Base-by-base conservation (phyloP, 345 rosid genomes). In the Eucalyptus brandiana region DNA sequence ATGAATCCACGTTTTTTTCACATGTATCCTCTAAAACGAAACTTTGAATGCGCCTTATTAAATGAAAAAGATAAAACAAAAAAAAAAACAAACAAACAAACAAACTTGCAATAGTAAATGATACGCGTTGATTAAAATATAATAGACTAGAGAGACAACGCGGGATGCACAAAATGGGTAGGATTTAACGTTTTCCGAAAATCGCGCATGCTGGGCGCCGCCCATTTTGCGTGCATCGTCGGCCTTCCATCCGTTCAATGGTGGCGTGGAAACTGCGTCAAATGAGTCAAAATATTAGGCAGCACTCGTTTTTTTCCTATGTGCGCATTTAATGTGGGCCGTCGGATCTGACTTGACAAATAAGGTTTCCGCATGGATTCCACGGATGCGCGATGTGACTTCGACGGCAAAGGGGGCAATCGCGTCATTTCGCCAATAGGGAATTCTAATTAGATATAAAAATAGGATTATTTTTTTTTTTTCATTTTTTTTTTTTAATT, bases 401-500 rank as follows among this genome's bases (percentile, higher is more conserved):
- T 11, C 16, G 9, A 76, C 12, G 83, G 3, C 81, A 19, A 37
- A 7, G 12, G 23, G 81, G 81, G 14, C 45, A 72, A 19, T 37
- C 12, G 23, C 6, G 81, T 72, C 81, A 72, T 72, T 72, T 9
- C 24, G 28, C 4, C 0, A 8, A 0, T 72, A 1, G 5, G 8
- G 76, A 4, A 15, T n/a, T 4, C 15, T 65, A n/a, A 15, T n/a
- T 65, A 65, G 19, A n/a, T 15, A 15, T n/a, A n/a, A 65, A 62
- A 62, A 62, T 30, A 13, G 32, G 69, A 62, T 13, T 60, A 1
- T 60, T 60, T 9, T 9, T 12, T 3, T 2, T 12, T 60, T 28
- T 60, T 60, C 13, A 2, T 5, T 58, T 24, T 56, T 10, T 0
- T 14, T 67, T 34, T 3, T 2, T 9, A 34, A 18, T 34, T 0